phyloP scores from a whole-genome alignment of 2,329 filamentous ascomycete species.

The Nigrospora sphaerica region DNA sequence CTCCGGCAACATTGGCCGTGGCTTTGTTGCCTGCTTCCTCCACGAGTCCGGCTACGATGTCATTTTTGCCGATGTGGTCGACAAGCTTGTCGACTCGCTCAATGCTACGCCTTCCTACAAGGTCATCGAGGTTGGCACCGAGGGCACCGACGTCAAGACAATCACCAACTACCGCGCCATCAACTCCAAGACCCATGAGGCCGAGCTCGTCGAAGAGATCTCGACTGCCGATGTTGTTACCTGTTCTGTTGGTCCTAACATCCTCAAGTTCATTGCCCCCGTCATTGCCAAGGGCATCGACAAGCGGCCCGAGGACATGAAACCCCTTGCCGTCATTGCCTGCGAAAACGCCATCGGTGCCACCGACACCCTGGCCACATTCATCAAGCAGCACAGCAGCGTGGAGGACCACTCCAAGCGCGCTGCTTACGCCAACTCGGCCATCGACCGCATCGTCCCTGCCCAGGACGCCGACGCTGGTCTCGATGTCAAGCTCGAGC shows the following conservation, averaged over 20 bases:
- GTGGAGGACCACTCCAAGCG: slow-evolving; percentile 63
- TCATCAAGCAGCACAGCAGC: slow-evolving; percentile 73
- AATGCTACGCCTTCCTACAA: slow-evolving; percentile 73
- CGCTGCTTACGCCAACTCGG: slow-evolving; percentile 91
- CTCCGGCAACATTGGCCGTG: slow-evolving; percentile 78
- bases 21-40: slow-evolving; percentile 85
- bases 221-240: slow-evolving; percentile 84
- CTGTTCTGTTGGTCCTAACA: slow-evolving; percentile 92
- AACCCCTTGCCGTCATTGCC: slow-evolving; percentile 84
- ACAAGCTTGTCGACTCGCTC: slow-evolving; percentile 70
- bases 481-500: slow-evolving; percentile 90
- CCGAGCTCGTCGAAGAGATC: slow-evolving; percentile 77
- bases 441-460: slow-evolving; percentile 96
- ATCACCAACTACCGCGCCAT: slow-evolving; percentile 96
- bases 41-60: slow-evolving; percentile 95
- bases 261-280: slow-evolving; percentile 93
- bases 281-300: slow-evolving; percentile 93
- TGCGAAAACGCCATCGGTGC: slow-evolving; percentile 98
- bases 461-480: slow-evolving; percentile 75
- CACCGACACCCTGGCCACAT: slow-evolving; percentile 76
- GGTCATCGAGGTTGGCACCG: slow-evolving; percentile 85
- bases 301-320: slow-evolving; percentile 53
- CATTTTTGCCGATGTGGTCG: slow-evolving; percentile 91
- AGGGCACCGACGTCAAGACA: slow-evolving; percentile 71
- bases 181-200: slow-evolving; percentile 84